Base-by-base conservation (phyloP, 371 early-diverging fungal species). In the Mortierella sp. region DNA sequence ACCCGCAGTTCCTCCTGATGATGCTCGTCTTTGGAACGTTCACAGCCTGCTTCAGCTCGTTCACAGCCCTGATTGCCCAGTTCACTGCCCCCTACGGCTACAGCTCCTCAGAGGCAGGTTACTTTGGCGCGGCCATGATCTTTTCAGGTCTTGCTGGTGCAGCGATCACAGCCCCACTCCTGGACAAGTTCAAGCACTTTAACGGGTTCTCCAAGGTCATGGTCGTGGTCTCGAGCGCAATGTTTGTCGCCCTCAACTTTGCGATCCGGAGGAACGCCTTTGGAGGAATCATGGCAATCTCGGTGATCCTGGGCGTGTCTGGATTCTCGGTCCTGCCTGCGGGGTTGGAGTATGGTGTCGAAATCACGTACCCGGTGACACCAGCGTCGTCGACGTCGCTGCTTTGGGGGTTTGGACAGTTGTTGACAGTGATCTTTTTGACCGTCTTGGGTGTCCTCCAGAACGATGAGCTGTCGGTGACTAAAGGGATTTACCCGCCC, bases 41-140 rank as follows among this genome's bases (percentile, higher is more conserved):
- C 69, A 86, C 92, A 45, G 94, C 93, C 8, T 83, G 91, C 64
- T 92, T 92, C 75, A 91, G 90, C 68, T 89, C 91, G 47, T 90
- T 90, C 85, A 87, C 89, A n/a, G 91, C 91, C 29, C 79, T 93
- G 9, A 86, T 93, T 67, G 87, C 89, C 41, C 90, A 92, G 73
- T 91, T 90, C 61, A 83, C 92, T 9, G 82, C 85, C 16, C 94
- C 94, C 14, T 93, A 90, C 73, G 93, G 92, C n/a, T 94, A 93
- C 72, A 72, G 87, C 1, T 85, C 92, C 52, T 86, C 82, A 39
- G 87, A 92, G 45, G 89, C 88, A 40, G 92, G 93, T 16, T 89
- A 87, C 61, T 89, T 91, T 41, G 89, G 88, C 66, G 92, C 89
- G 0, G 88, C 89, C 31, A 87, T 87, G 61, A 87, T 90, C 34